Percentiles rank a stretch among this genome's conserved stretches.
Evolutionary conservation across 2,329 filamentous ascomycete genomes (phyloP).

Genomic region (Juglanconis sp.): DNA sequence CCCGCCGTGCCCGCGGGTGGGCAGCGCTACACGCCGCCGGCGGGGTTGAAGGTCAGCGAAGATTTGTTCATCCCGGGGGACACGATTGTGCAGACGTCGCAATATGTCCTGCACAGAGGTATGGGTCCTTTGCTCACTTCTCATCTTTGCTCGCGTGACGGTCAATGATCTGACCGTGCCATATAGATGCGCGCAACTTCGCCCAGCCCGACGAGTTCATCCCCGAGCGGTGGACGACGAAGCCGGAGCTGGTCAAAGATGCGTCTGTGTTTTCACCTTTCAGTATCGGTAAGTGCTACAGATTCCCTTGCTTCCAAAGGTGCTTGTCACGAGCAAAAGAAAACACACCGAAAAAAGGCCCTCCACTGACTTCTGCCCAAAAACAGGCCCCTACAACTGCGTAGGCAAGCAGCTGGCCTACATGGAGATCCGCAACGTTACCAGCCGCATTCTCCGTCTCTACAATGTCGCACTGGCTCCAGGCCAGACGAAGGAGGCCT

Average conservation of each 20-base stretch:
- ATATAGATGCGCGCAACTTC: constrained; percentile 19
- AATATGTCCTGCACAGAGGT: constrained; percentile 12
- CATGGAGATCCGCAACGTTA: constrained; percentile 14
- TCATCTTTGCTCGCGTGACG: background rate
- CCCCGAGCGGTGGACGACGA: constrained; percentile 33
- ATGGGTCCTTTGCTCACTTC: background rate
- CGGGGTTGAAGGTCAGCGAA: constrained; percentile 5
- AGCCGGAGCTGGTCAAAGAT: constrained; percentile 26
- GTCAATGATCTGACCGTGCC: no score
- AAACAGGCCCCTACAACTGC: constrained; percentile 12
- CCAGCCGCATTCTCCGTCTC: background rate
- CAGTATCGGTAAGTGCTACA: constrained; percentile 4
- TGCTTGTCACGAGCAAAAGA: background rate
- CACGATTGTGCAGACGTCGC: constrained; percentile 7
- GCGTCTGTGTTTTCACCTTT: constrained; percentile 15
- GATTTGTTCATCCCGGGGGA: constrained; percentile 9
- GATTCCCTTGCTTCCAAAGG: background rate
- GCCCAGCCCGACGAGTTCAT: constrained; percentile 26
- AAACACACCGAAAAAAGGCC: background rate
- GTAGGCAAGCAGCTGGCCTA: constrained; percentile 14
- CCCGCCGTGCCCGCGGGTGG: constrained; percentile 5
- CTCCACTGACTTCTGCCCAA: background rate
- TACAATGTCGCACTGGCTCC: constrained; percentile 14
- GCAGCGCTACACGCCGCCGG: constrained; percentile 6
- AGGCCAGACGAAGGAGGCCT: constrained; percentile 8